A percentile compares a stretch with the other conserved stretches of the same genome.
Evolutionary conservation across 495 filamentous ascomycete genomes (phyloP).

Genomic region (Pseudevernia furfuracea): DNA sequence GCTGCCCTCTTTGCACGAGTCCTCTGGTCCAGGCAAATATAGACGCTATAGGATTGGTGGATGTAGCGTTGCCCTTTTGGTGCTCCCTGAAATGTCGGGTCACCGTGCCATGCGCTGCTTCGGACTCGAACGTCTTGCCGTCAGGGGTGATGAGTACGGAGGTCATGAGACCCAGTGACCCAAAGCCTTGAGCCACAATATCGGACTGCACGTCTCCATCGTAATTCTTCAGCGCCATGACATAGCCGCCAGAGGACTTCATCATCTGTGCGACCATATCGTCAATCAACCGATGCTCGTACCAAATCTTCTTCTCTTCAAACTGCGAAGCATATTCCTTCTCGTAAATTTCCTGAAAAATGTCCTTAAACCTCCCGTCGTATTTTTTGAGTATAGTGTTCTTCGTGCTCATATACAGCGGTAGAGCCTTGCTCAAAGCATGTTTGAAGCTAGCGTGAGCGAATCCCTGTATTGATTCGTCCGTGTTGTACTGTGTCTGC

Average conservation of each 20-base stretch:
- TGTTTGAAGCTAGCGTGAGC: constrained; percentile 95
- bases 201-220: constrained; percentile 99
- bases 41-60: constrained; percentile 95
- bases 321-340: constrained; percentile 78
- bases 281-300: constrained; percentile 97
- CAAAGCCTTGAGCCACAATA: constrained; percentile 95
- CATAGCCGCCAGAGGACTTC: constrained; percentile 88
- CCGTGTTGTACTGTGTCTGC: constrained; percentile 95
- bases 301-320: constrained; percentile 90
- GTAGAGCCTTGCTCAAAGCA: constrained; percentile 74
- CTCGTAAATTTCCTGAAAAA: constrained; percentile 97
- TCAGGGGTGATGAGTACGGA: constrained; percentile 92
- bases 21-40: constrained; percentile 99
- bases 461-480: constrained; percentile 88
- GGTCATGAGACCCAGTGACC: constrained; percentile 96
- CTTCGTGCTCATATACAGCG: constrained; percentile 98
- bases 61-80: constrained; percentile 93
- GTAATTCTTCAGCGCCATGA: constrained; percentile 99
- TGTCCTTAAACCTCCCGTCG: constrained; percentile 96
- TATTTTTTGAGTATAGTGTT: constrained; percentile 99
- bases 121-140: constrained; percentile 91
- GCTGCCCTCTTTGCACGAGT: constrained; percentile 80
- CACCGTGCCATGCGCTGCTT: constrained; percentile 97
- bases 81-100: constrained; percentile 98
- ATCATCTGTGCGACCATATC: constrained; percentile 99